Evolutionary conservation across 2,329 filamentous ascomycete genomes (phyloP).

Genomic region (Fusarium irregulare): DNA sequence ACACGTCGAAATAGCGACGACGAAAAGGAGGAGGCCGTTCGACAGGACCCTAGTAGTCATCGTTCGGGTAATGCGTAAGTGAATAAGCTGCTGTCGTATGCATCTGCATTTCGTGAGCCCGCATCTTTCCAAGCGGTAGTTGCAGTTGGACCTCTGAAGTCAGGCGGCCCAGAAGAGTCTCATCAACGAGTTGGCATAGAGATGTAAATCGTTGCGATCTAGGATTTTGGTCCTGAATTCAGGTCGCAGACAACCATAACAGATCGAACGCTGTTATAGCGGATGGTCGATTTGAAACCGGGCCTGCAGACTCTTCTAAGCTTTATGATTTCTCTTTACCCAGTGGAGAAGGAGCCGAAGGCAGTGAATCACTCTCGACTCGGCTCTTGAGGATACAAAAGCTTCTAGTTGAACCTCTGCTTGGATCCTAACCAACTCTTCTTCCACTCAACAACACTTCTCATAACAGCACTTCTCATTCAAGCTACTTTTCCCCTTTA

Average conservation of each 20-base stretch:
- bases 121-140: slow-evolving; percentile 20
- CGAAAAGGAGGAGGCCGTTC: slow-evolving; percentile 81
- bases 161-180: neutral
- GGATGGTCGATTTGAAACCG: neutral
- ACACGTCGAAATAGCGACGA: slow-evolving; percentile 93
- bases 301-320: neutral
- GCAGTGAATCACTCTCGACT: slow-evolving; percentile 32
- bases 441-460: slow-evolving; percentile 4
- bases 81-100: neutral
- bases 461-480: neutral
- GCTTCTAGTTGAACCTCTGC: neutral
- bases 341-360: slow-evolving; percentile 15
- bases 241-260: neutral
- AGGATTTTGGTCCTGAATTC: neutral
- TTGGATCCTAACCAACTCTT: neutral
- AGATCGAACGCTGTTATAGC: neutral
- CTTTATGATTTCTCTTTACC: neutral
- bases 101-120: neutral
- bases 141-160: slow-evolving; percentile 1
- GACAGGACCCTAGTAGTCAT: slow-evolving; percentile 76
- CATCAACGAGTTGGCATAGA: neutral
- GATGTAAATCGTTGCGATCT: neutral
- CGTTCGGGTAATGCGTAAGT: slow-evolving; percentile 85
- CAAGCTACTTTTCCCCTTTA: neutral
- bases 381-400: slow-evolving; percentile 25